These are phyloP conservation scores for Pugionium dolabratum DNA, from an alignment of 345 rosid species.

Conservation along the genomic window DNA sequence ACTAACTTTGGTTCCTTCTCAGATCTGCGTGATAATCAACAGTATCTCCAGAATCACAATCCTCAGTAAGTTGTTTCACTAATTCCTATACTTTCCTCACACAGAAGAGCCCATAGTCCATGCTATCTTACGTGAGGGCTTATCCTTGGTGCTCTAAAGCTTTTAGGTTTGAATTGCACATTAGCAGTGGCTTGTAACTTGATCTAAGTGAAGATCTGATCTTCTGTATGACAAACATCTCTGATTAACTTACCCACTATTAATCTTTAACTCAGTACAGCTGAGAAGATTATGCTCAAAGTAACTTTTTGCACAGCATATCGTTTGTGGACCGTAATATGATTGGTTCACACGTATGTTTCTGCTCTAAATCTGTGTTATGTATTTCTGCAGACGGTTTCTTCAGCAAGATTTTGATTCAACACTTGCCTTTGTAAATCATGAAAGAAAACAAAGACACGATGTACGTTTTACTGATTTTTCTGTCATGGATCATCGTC, in stretches of 20 bases:
- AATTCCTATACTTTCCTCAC: constrained; percentile 13
- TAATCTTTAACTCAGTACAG: not conserved
- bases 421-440: constrained; percentile 83
- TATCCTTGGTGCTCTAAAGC: constrained; percentile 12
- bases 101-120: constrained; percentile 9
- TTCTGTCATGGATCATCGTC: constrained; percentile 18
- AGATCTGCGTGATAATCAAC: constrained; percentile 74
- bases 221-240: constrained; percentile 13
- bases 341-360: constrained; percentile 19
- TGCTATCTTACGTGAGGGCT: constrained; percentile 4
- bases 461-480: constrained; percentile 54
- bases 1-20: constrained; percentile 78
- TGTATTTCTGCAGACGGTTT: constrained; percentile 65
- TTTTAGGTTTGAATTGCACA: constrained; percentile 1
- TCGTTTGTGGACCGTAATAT: constrained; percentile 17
- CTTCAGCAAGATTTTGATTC: constrained; percentile 94
- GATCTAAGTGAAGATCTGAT: constrained; percentile 1
- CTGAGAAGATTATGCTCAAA: not conserved
- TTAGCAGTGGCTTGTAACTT: constrained; percentile 16
- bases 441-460: constrained; percentile 84
- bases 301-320: not conserved
- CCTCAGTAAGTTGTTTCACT: constrained; percentile 62
- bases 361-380: constrained; percentile 18
- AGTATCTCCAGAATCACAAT: constrained; percentile 71
- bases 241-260: constrained; percentile 4